Base-by-base conservation (phyloP, 192 early-diverging fungal genomes). In the Geranomyces michiganensis region DNA sequence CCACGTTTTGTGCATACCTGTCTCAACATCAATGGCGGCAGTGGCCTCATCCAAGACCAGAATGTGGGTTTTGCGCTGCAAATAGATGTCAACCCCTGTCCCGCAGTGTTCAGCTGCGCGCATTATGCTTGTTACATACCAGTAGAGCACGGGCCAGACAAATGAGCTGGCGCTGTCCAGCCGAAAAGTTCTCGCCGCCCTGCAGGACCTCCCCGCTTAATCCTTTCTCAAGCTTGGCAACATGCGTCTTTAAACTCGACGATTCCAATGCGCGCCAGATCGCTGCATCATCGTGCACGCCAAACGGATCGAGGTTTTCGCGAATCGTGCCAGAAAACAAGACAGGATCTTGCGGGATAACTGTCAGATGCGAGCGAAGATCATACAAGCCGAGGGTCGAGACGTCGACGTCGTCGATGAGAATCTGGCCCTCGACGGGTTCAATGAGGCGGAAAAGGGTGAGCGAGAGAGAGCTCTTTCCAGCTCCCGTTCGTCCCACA, bases 31-130 rank as follows among this genome's bases (percentile, higher is more conserved):
- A 59, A 86, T 78, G 14, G 78, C 72, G 9, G 93, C 93, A 0
- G 92, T 94, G 1, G 93, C 94, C 69, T 97, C 94, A 76, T 96
- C 95, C 48, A 97, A 70, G 2, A 94, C 82, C 67, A 97, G 74
- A n/a, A 95, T 76, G 43, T 83, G 83, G 67, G 91, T 86, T 46
- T 87, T 84, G 12, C 93, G 36, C 36, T 41, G n/a, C n/a, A n/a
- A n/a, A n/a, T n/a, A n/a, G n/a, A n/a, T n/a, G n/a, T n/a, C n/a
- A n/a, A n/a, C n/a, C n/a, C n/a, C n/a, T n/a, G n/a, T n/a, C n/a
- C n/a, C n/a, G n/a, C n/a, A n/a, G n/a, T n/a, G n/a, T n/a, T n/a
- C n/a, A n/a, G n/a, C n/a, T n/a, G n/a, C 36, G 36, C 3, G 36
- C 36, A 41, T 41, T 10, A n/a, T n/a, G n/a, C n/a, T n/a, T n/a